phyloP scores from a whole-genome alignment of 1,284 basidiomycete genomes.

The Cerioporus squamosus region DNA sequence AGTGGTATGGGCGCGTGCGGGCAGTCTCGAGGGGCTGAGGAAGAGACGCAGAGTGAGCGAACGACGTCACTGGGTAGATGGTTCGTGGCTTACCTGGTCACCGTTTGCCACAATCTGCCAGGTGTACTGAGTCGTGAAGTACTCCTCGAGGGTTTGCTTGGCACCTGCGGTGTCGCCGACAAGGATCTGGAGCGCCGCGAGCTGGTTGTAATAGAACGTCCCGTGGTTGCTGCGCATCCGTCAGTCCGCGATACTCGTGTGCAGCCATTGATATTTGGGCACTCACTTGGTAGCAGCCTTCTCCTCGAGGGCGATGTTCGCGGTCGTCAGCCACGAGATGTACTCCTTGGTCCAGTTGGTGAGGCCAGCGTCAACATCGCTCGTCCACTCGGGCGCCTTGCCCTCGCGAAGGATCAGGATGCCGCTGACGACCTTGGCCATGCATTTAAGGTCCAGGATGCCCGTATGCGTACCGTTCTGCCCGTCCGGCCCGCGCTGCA shows the following conservation, averaged over 20 bases:
- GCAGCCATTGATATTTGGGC: too few species aligned
- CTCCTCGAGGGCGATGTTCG: constrained; percentile 42
- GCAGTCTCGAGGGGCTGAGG: constrained; percentile 60
- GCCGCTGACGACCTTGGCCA: constrained; percentile 61
- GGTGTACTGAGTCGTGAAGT: constrained; percentile 40
- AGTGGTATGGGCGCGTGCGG: constrained; percentile 66
- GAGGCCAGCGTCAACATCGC: constrained; percentile 51
- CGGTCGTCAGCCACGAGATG: constrained; percentile 57
- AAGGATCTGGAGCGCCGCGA: constrained; percentile 41
- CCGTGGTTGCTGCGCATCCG: constrained; percentile 39
- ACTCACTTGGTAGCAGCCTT: constrained; percentile 55
- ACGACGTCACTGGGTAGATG: background rate
- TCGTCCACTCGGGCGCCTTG: constrained; percentile 55
- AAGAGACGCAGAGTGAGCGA: background rate
- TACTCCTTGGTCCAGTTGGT: constrained; percentile 52
- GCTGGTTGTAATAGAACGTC: constrained; percentile 40
- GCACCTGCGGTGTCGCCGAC: constrained; percentile 38
- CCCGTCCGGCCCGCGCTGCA: constrained; percentile 55
- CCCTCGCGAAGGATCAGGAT: constrained; percentile 58
- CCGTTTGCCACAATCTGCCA: constrained; percentile 44
- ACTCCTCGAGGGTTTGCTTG: constrained; percentile 35
- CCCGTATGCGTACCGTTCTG: constrained; percentile 59
- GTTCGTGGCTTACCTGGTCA: constrained; percentile 35
- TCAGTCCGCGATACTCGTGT: background rate
- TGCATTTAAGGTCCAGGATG: constrained; percentile 64